Conservation (phyloP, 148 eudicot species). For the Amaranthus palmeri region DNA sequence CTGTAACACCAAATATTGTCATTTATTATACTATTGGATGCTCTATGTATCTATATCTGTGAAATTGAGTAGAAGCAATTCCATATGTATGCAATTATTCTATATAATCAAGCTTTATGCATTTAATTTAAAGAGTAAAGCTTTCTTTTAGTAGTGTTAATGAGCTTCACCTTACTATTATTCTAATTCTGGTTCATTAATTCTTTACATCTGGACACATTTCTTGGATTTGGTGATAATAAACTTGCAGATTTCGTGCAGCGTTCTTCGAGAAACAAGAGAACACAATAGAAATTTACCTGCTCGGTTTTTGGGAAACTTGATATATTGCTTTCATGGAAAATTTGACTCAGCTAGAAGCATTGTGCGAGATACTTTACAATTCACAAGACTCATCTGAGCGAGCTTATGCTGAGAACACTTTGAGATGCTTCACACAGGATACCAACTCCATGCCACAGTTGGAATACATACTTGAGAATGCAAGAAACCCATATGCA, state of each 20-base stretch:
- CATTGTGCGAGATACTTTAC: conserved; percentile 92
- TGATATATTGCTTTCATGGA: conserved; percentile 52
- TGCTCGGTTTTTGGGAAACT: conserved; percentile 23
- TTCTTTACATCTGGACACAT: conserved; percentile 33
- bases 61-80: conserved; percentile 23
- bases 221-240: conserved; percentile 35
- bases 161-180: conserved; percentile 16
- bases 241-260: conserved; percentile 38
- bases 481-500: conserved; percentile 80
- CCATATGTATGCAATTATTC: conserved; percentile 24
- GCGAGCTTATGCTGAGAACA: conserved; percentile 82
- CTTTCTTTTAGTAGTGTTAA: conserved; percentile 17
- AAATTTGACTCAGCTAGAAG: conserved; percentile 83
- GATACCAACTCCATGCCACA: conserved; percentile 76
- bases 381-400: conserved; percentile 88
- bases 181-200: conserved; percentile 15
- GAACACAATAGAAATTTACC: conserved; percentile 14
- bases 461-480: conserved; percentile 86
- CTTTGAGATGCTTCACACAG: conserved; percentile 73
- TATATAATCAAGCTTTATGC: conserved; percentile 25
- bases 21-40: conserved; percentile 17
- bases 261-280: conserved; percentile 29
- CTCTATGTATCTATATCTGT: conserved; percentile 25
- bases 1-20: conserved; percentile 26
- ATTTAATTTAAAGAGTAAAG: conserved; percentile 13